These are phyloP conservation scores for Malassezia globosa DNA, from an alignment of 1,284 basidiomycete genomes.

Conservation along the genomic window DNA sequence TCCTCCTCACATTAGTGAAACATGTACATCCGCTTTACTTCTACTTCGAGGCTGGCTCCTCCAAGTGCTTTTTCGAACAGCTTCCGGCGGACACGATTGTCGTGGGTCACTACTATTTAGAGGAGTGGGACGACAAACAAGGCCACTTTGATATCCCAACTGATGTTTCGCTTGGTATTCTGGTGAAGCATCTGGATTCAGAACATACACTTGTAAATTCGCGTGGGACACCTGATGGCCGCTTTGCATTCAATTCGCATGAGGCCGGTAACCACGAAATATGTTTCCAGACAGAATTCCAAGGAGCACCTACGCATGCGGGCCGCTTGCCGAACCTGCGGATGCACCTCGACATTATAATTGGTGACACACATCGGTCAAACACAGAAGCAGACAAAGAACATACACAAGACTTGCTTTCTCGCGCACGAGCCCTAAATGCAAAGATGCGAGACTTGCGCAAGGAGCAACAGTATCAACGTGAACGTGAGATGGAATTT, in stretches of 20 bases:
- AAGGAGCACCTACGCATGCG: slow-evolving; percentile 17
- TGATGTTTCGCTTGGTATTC: slow-evolving; percentile 74
- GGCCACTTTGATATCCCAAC: slow-evolving; percentile 64
- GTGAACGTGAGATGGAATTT: slow-evolving; percentile 80
- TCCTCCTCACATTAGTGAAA: slow-evolving; percentile 2
- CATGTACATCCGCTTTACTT: slow-evolving; percentile 44
- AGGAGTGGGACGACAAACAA: slow-evolving; percentile 71
- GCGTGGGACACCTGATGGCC: slow-evolving; percentile 73
- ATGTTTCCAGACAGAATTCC: slow-evolving; percentile 69
- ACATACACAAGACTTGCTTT: slow-evolving; percentile 75
- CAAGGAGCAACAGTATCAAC: slow-evolving; percentile 92
- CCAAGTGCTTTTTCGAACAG: slow-evolving; percentile 83
- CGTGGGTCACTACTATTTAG: slow-evolving; percentile 62
- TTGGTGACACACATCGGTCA: slow-evolving; percentile 74
- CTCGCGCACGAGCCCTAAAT: slow-evolving; percentile 81
- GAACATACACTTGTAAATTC: slow-evolving; percentile 58
- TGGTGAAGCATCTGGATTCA: slow-evolving; percentile 55
- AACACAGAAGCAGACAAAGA: slow-evolving; percentile 32
- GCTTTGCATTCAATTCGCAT: slow-evolving; percentile 94
- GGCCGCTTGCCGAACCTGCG: slow-evolving; percentile 77
- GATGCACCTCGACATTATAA: slow-evolving; percentile 83
- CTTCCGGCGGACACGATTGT: slow-evolving; percentile 92
- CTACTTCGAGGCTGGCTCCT: slow-evolving; percentile 48
- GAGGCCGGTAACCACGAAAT: slow-evolving; percentile 93
- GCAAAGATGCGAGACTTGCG: slow-evolving; percentile 81